Evolutionary conservation across 2,329 filamentous ascomycete species (phyloP), one percentile per base, ranked within the genome.

Genomic region (Rhinocladiella mackenziei): DNA sequence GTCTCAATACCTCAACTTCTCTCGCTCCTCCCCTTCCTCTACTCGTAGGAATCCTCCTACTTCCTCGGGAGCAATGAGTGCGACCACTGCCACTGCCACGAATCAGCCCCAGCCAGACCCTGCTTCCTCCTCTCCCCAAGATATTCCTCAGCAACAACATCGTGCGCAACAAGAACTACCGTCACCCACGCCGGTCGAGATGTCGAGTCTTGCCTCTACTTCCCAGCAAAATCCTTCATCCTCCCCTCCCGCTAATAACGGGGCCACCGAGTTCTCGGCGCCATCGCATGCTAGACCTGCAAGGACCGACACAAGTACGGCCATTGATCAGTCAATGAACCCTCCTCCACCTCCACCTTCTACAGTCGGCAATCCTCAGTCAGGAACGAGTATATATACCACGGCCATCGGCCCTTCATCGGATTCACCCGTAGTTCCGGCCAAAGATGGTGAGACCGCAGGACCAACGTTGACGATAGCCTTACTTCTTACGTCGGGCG

Each of bases 401-500:
- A 57, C 55, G 4, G 53, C 55, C 15, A 58, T 58, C 34, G 56
- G 56, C 2, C 55, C 55, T 8, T 56, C 56, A 10, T 51, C 55
- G 19, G 56, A 58, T 20, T 49, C 43, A 32, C 55, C 55, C 3
- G 37, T 48, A 1, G 46, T 54, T 7, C 41, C 50, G 2, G 38
- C 54, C 15, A 57, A 71, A 49, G 69, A 69, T 26, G 62, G 67
- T 25, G 64, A 62, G 8, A 56, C 65, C 22, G 60, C 59, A 46
- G 69, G 69, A n/a, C 69, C 69, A 15, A 59, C 67, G 30, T 66
- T 72, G 56, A 62, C 67, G 51, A 69, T 97, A 56, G 94, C 87
- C 39, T 73, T 97, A 26, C 76, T 96, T 26, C 76, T 95, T 44
- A 86, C 83, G 0, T 88, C 76, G 1, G 89, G 89, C 31, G 84